phyloP scores from a whole-genome alignment of 2,329 filamentous ascomycete species.

The Aquanectria penicillioides region DNA sequence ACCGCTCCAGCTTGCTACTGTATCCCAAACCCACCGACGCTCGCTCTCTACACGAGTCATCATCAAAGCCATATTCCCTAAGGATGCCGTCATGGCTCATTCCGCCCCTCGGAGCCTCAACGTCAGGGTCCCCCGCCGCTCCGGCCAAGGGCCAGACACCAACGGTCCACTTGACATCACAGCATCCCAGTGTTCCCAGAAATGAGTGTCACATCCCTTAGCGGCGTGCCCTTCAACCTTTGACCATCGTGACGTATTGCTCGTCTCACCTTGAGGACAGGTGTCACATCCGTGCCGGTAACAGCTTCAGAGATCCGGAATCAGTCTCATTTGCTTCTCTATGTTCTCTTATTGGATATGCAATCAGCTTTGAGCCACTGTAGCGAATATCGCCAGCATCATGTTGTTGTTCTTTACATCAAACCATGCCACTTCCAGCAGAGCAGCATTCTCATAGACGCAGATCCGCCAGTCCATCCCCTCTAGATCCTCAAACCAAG shows the following conservation, averaged over 20 bases:
- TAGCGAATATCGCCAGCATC: background rate
- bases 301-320: too few relatives aligned
- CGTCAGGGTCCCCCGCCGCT: conserved; percentile 17
- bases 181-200: background rate
- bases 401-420: background rate
- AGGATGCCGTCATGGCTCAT: conserved; percentile 41
- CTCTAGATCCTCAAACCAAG: background rate
- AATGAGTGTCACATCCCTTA: background rate
- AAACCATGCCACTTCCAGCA: background rate
- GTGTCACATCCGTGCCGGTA: conserved; percentile 9
- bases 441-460: background rate
- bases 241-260: background rate
- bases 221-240: conserved; percentile 11
- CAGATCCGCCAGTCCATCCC: background rate
- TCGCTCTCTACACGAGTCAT: conserved; percentile 16
- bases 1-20: background rate
- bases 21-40: background rate
- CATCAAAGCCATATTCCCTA: too few relatives aligned
- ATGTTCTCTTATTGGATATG: too few relatives aligned
- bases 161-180: conserved; percentile 14
- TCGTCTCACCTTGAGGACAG: background rate
- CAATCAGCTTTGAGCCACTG: background rate
- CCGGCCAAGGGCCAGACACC: background rate
- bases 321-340: too few relatives aligned
- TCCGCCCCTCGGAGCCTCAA: conserved; percentile 14